Evolutionary conservation across 768 basidiomycete species (phyloP).

Genomic region (Lentinula edodes): DNA sequence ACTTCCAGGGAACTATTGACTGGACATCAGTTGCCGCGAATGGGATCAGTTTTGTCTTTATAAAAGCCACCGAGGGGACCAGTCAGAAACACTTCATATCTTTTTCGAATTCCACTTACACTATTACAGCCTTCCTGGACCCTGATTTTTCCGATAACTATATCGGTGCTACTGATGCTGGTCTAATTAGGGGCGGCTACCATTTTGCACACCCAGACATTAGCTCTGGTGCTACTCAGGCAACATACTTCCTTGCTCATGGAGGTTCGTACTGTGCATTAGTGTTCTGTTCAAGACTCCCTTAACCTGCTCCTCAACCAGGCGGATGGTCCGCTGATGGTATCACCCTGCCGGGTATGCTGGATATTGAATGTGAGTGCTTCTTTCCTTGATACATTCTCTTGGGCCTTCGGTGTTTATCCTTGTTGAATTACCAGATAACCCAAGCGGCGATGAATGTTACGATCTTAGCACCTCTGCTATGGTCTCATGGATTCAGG

Average conservation of each 20-base stretch:
- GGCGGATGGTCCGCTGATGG: slow-evolving; percentile 53
- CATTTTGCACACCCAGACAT: slow-evolving; percentile 54
- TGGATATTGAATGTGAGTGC: slow-evolving; percentile 58
- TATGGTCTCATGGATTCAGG: slow-evolving; percentile 61
- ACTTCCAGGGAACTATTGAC: slow-evolving; percentile 41
- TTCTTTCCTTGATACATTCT: background rate
- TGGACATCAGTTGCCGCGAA: slow-evolving; percentile 47
- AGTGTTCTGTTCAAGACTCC: too few species aligned
- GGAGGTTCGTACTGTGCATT: slow-evolving; percentile 34
- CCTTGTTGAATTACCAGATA: slow-evolving; percentile 29
- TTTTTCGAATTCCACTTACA: background rate
- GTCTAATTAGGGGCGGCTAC: slow-evolving; percentile 55
- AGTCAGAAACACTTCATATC: slow-evolving; percentile 22
- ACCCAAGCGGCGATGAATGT: slow-evolving; percentile 45
- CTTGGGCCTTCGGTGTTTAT: background rate
- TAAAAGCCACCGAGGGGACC: slow-evolving; percentile 67
- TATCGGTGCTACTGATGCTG: slow-evolving; percentile 47
- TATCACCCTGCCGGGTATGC: slow-evolving; percentile 56
- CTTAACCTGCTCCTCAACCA: slow-evolving; percentile 9
- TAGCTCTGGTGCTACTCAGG: slow-evolving; percentile 54
- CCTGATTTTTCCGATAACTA: slow-evolving; percentile 47
- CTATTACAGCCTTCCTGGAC: slow-evolving; percentile 28
- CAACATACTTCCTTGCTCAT: slow-evolving; percentile 50
- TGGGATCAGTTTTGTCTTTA: slow-evolving; percentile 51
- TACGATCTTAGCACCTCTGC: slow-evolving; percentile 45